Evolutionary conservation across 495 filamentous ascomycete species (phyloP), one percentile per base, ranked within the genome.

Genomic region (Daldinia grandis): DNA sequence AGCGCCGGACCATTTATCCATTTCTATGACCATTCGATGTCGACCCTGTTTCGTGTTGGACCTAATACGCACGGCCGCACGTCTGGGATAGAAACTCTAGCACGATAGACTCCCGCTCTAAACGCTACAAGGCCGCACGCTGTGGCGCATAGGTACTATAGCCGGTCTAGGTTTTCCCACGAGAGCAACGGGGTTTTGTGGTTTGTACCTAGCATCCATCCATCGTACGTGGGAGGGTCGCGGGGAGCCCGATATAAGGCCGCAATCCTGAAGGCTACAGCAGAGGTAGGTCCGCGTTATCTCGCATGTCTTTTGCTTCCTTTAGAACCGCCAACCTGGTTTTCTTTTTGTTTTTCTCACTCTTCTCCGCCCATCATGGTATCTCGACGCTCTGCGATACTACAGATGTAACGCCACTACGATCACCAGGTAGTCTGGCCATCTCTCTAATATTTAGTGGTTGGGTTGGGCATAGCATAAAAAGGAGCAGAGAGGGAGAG

Each of bases 11-110:
- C 10, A 10, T 58, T 54, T n/a, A n/a, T n/a, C n/a, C n/a, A n/a
- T n/a, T 60, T 71, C 63, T 68, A 64, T 64, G 64, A 72, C 64
- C 49, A 56, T 47, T 72, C 44, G 54, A 72, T 59, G 49, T 68
- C 27, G 28, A 35, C 25, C 30, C 25, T 30, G 60, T 72, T 63
- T 72, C 58, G 55, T 60, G 19, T 66, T 51, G 5, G 40, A 17
- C 21, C 19, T 47, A 54, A 49, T 25, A 57, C n/a, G 19, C 47
- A 58, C 59, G 69, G 69, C 59, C 42, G 9, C 42, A 72, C 69
- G 59, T 72, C 68, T 64, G 38, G 60, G 66, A 63, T 40, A 12
- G 6, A 35, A 72, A 72, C 59, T 51, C 67, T 19, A 59, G 37
- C 64, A 67, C 37, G 59, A 72, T 68, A 68, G 60, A 51, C 64